Evolutionary conservation across 176 grass and related monocot genomes (phyloP), one percentile per base, ranked within the genome.

Genomic region (Themeda triandra): DNA sequence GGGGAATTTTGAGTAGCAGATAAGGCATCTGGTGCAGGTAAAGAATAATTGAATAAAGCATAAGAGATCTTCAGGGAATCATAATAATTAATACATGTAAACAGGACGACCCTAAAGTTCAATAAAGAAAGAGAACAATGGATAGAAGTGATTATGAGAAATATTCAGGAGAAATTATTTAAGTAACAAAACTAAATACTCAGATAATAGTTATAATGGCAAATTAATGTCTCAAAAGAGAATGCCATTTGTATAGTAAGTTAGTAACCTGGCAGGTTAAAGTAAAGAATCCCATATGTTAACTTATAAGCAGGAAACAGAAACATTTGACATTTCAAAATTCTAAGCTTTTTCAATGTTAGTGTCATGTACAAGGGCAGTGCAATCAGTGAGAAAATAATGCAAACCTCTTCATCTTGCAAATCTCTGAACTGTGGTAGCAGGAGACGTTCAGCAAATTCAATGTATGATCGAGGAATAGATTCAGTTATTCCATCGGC

Each of bases 371-470:
- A 74, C 0, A 65, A 39, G 23, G 78, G 19, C 25, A 62, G 11
- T 69, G 36, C 31, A 54, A 64, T 36, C 10, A 40, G 60, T 2
- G 39, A 13, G 41, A 63, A 92, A 66, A 87, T 59, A 13, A 67
- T 69, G 18, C 68, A 77, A 66, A 99, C 96, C 96, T 94, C 86
- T 80, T 92, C 71, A 14, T 92, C 86, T 44, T 69, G 77, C 37
- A 96, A 85, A 90, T 94, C 71, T 89, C 90, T 89, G 81, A 92
- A 99, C 78, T 86, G 81, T 41, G 96, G 96, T 58, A 99, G 91
- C 66, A 89, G 36, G 19, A 94, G 75, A 7, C 96, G 93, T 85
- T 98, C 93, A 35, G 96, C 93, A 92, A 98, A 98, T 89, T 98
- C 93, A 62, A 98, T 98, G 65, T 98, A 98, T 36, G 89, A 94